A percentile compares a stretch with the other conserved stretches of the same genome.
phyloP scores from a whole-genome alignment of 73 alveolate species.

The Tetrahymena elliotti region DNA sequence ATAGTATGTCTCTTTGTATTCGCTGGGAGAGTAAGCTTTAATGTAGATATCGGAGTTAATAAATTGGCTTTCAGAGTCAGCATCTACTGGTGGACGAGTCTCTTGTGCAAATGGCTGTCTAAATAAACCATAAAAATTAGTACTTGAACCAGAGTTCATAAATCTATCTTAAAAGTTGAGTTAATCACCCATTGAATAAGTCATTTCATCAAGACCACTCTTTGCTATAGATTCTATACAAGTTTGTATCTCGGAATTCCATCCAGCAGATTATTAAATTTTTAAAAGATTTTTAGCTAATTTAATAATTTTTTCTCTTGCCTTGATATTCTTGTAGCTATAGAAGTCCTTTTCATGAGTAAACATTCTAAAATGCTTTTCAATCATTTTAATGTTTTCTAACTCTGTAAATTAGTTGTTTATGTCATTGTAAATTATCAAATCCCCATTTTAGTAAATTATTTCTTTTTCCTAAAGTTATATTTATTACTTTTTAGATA shows the following conservation, averaged over 20 bases:
- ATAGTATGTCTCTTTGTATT: background rate
- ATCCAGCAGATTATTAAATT: background rate
- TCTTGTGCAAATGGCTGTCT: background rate
- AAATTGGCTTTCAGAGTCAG: background rate
- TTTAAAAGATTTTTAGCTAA: background rate
- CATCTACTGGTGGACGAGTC: background rate
- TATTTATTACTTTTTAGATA: background rate
- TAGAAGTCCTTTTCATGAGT: background rate
- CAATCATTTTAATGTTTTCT: background rate
- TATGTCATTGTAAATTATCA: background rate
- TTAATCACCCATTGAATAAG: background rate
- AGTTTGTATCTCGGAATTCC: background rate
- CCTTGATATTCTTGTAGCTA: background rate
- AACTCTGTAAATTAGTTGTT: background rate
- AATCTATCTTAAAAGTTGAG: background rate
- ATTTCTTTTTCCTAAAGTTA: background rate
- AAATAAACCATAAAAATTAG: background rate
- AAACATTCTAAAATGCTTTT: background rate
- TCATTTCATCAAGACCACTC: background rate
- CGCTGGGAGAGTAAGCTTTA: background rate
- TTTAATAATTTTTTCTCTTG: background rate
- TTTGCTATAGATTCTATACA: background rate
- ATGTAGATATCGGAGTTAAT: background rate
- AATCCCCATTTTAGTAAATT: background rate
- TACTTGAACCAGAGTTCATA: background rate